phyloP scores from a whole-genome alignment of 2,329 filamentous ascomycete species.

The Magnaporthiopsis poae region DNA sequence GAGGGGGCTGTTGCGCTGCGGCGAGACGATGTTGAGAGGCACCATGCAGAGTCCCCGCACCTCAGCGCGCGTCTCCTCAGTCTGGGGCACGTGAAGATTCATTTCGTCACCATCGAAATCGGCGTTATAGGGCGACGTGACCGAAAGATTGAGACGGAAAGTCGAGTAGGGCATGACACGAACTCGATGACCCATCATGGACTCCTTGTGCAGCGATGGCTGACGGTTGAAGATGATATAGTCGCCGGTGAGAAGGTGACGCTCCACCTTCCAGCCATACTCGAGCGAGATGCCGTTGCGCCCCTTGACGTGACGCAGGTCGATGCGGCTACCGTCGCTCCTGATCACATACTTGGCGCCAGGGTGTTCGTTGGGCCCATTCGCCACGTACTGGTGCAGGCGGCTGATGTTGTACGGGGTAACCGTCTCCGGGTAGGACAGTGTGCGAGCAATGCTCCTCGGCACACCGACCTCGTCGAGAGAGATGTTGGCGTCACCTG shows the following conservation, averaged over 20 bases:
- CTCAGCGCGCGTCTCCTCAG: constrained; percentile 91
- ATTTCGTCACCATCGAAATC: constrained; percentile 99
- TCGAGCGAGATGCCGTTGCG: constrained; percentile 77
- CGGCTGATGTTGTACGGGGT: constrained; percentile 96
- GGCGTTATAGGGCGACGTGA: constrained; percentile 97
- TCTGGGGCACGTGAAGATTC: constrained; percentile 98
- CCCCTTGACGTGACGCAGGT: constrained; percentile 84
- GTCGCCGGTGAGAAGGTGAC: constrained; percentile 90
- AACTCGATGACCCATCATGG: constrained; percentile 99
- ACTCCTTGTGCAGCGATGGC: constrained; percentile 97
- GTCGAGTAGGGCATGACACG: constrained; percentile 98
- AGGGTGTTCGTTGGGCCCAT: constrained; percentile 88
- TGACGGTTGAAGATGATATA: constrained; percentile 99
- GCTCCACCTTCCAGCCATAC: constrained; percentile 97
- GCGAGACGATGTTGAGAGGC: constrained; percentile 96
- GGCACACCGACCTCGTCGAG: constrained; percentile 96
- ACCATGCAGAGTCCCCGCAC: constrained; percentile 92
- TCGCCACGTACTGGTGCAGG: constrained; percentile 77
- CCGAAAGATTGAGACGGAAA: constrained; percentile 91
- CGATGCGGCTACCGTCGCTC: constrained; percentile 85
- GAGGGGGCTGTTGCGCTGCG: constrained; percentile 87
- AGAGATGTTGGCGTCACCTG: constrained; percentile 91
- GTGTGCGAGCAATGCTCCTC: constrained; percentile 77
- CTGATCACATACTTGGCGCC: constrained; percentile 95
- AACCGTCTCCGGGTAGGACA: constrained; percentile 95